Base-by-base conservation (phyloP, 2,329 filamentous ascomycete species). In the Myriosclerotinia duriaeana region DNA sequence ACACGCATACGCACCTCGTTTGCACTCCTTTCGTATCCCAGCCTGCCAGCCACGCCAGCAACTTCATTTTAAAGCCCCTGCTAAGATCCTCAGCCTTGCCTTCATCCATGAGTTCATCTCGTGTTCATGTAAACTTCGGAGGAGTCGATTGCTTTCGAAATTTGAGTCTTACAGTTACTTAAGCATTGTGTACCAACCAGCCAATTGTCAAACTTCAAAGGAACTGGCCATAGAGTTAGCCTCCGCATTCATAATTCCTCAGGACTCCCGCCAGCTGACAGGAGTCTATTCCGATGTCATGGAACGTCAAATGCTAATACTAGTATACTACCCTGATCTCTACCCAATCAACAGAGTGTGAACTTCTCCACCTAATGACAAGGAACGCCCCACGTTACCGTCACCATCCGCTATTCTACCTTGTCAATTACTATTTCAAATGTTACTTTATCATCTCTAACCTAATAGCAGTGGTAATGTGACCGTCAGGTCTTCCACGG, bases 41-140 rank as follows among this genome's bases (percentile, higher is more conserved):
- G 30, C 5, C 30, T 34, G 20, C 26, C 36, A 54, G 17, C 50
- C 60, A 42, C 48, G 34, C 34, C 58, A 61, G 30, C 14, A n/a
- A 38, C 50, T 15, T 63, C 30, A 40, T 15, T 30, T 42, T n/a
- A n/a, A n/a, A 42, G 36, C 34, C 48, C 48, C 48, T 40, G 36
- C 12, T 42, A 9, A 42, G 60, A 53, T 54, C 22, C 46, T 63
- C 60, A 63, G 60, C 60, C 60, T 54, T 38, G 38, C n/a, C 44
- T 36, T 54, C 42, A 42, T 63, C 48, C 60, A 54, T 53, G 48
- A 42, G 60, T 63, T 63, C 60, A 53, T 63, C 60, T 63, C 60
- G 48, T 63, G 59, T 42, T 38, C n/a, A 38, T 62, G 36, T 42
- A 20, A 34, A 62, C 44, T 26, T 42, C 46, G 36, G 42, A 11